Evolutionary conservation across 306 rosid species (phyloP).

Genomic region (Gillenia trifoliata): DNA sequence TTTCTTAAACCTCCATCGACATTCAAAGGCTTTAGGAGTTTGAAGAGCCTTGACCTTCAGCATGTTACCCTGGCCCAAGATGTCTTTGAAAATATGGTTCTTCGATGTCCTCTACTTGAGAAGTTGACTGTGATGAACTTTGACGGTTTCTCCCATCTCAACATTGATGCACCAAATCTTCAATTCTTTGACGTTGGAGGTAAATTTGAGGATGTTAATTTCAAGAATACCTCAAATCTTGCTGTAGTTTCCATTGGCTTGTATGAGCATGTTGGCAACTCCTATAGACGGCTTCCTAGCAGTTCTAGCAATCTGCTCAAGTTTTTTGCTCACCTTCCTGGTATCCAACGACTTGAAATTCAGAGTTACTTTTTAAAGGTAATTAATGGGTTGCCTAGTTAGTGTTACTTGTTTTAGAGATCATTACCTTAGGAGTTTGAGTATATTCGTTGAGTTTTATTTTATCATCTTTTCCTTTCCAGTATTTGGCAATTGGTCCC

Average conservation of each 20-base stretch:
- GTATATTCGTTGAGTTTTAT: not conserved
- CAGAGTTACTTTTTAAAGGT: conserved; percentile 56
- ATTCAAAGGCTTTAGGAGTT: conserved; percentile 46
- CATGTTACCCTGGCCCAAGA: conserved; percentile 54
- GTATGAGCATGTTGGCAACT: conserved; percentile 24
- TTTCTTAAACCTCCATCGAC: conserved; percentile 51
- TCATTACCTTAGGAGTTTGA: not conserved
- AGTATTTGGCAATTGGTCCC: conserved; percentile 50
- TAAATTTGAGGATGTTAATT: conserved; percentile 40
- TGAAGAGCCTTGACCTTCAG: conserved; percentile 67
- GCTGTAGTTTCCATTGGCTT: conserved; percentile 51
- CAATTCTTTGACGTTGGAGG: conserved; percentile 57
- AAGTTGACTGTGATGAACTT: conserved; percentile 53
- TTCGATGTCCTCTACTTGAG: conserved; percentile 50
- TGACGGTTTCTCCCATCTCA: conserved; percentile 47
- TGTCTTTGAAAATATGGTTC: conserved; percentile 45
- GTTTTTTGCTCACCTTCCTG: conserved; percentile 46
- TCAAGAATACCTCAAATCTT: conserved; percentile 42
- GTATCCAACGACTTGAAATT: conserved; percentile 43
- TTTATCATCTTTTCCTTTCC: conserved; percentile 14
- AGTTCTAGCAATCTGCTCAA: conserved; percentile 38
- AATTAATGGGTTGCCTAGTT: not conserved
- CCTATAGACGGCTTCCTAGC: conserved; percentile 23
- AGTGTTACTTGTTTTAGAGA: not conserved
- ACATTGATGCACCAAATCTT: conserved; percentile 50